Base-by-base conservation (phyloP, 306 rosid genomes). In the Trifolium subterraneum region DNA sequence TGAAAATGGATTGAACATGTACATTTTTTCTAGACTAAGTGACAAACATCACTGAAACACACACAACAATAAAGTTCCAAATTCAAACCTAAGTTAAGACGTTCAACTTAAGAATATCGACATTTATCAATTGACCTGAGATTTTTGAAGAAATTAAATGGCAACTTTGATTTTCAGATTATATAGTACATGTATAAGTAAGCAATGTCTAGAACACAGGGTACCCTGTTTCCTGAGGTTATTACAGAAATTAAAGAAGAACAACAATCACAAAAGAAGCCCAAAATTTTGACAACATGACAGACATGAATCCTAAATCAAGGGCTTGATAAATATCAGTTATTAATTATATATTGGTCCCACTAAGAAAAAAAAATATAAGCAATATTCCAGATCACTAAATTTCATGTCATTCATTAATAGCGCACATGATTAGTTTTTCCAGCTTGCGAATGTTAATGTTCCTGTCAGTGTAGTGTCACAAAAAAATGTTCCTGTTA, bases 301-400 rank as follows among this genome's bases (percentile, higher is more conserved):
- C 72, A 75, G 64, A 80, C 86, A 82, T 73, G 38, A 70, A 64
- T 67, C 89, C 69, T 65, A 14, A 66, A 87, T 83, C 78, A 72
- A 70, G 62, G 84, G 62, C 33, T 69, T 78, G 20, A 68, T 56
- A 47, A 48, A 55, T 66, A 72, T 44, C 52, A 72, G 13, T 16
- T 59, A 62, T 55, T 71, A 60, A 50, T 58, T 78, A 22, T 36
- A 16, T 7, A 8, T 5, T 20, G 56, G 31, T 23, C 41, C 64
- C 73, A 52, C 69, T 31, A 9, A 78, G 68, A 78, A 33, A 25
- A 69, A 42, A 60, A 4, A 45, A 4, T 47, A 45, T 45, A 27
- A 64, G 51, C 47, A 48, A 50, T 55, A 18, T 33, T 51, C 66
- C 48, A 33, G 14, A 68, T 72, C 84, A 31, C 74, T 16, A 79